Conservation (phyloP, 495 filamentous ascomycete genomes). For the Annulohypoxylon stygium region DNA sequence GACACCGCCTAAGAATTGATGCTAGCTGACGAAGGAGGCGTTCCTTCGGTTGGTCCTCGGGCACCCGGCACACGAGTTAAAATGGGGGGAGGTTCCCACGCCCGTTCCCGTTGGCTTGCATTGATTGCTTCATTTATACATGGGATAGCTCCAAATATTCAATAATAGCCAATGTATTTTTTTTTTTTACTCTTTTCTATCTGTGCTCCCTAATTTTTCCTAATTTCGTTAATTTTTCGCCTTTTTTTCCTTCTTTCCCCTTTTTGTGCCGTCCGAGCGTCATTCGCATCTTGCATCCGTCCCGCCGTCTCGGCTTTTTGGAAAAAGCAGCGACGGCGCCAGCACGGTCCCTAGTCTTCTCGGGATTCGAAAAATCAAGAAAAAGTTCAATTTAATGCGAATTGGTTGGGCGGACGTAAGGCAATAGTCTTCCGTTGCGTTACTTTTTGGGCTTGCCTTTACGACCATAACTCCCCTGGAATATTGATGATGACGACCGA, state of each 20-base stretch:
- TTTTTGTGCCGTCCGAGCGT: slow-evolving; percentile 36
- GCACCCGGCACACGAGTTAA: slow-evolving; percentile 35
- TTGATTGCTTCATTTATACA: slow-evolving; percentile 44
- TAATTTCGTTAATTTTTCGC: slow-evolving; percentile 2
- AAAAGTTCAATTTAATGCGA: slow-evolving; percentile 19
- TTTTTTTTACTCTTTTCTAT: slow-evolving; percentile 12
- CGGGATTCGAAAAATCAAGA: slow-evolving; percentile 30
- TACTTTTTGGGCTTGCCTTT: slow-evolving; percentile 18
- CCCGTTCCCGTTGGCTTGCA: slow-evolving; percentile 43
- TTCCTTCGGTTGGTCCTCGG: slow-evolving; percentile 35
- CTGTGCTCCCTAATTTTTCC: slow-evolving; percentile 6
- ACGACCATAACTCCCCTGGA: slow-evolving; percentile 4
- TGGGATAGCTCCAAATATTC: slow-evolving; percentile 14
- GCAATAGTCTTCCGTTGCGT: slow-evolving; percentile 32
- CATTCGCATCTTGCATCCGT: not conserved
- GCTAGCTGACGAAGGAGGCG: slow-evolving; percentile 40
- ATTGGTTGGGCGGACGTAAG: slow-evolving; percentile 7
- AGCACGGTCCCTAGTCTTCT: not conserved
- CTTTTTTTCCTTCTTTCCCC: slow-evolving; percentile 20
- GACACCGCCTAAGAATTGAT: slow-evolving; percentile 24
- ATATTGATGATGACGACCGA: slow-evolving; percentile 31
- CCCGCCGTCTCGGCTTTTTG: slow-evolving; percentile 2
- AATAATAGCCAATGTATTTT: slow-evolving; percentile 37
- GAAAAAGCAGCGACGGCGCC: slow-evolving; percentile 6
- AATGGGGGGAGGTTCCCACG: slow-evolving; percentile 32